phyloP scores from a whole-genome alignment of 768 basidiomycete genomes.

The Boletus subcaerulescens region DNA sequence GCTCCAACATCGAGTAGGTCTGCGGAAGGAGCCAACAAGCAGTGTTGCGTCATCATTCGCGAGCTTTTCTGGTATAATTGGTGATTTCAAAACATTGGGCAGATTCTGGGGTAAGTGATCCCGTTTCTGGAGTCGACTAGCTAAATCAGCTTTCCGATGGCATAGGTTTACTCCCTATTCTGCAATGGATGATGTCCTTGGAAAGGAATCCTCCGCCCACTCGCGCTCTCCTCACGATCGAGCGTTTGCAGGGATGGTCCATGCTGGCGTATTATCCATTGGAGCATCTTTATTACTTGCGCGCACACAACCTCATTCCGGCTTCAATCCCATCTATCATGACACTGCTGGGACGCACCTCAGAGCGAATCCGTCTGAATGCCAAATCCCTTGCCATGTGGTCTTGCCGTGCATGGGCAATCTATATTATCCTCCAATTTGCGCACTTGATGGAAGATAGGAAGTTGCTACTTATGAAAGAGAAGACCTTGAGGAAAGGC shows the following conservation, averaged over 20 bases:
- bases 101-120: conserved; percentile 71
- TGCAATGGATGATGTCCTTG: conserved; percentile 76
- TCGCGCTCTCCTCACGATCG: conserved; percentile 66
- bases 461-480: conserved; percentile 51
- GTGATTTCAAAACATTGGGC: conserved; percentile 72
- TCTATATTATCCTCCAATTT: conserved; percentile 75
- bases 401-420: conserved; percentile 81
- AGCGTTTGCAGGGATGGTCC: conserved; percentile 69
- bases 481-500: conserved; percentile 54
- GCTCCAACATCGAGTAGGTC: conserved; percentile 62
- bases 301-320: conserved; percentile 59
- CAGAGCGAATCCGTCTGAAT: conserved; percentile 45
- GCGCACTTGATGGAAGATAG: conserved; percentile 68
- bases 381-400: conserved; percentile 52
- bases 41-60: conserved; percentile 47
- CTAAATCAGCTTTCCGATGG: neutral
- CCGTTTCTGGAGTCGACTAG: neutral
- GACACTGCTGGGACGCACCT: conserved; percentile 40
- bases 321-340: conserved; percentile 45
- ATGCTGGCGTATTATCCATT: conserved; percentile 82
- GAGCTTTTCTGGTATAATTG: conserved; percentile 53
- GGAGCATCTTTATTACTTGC: conserved; percentile 71
- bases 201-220: conserved; percentile 74
- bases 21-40: conserved; percentile 53
- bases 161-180: conserved; percentile 70